Evolutionary conservation across 2,329 filamentous ascomycete genomes (phyloP), one percentile per base, ranked within the genome.

Genomic region (Pseudofabraea citricarpa): DNA sequence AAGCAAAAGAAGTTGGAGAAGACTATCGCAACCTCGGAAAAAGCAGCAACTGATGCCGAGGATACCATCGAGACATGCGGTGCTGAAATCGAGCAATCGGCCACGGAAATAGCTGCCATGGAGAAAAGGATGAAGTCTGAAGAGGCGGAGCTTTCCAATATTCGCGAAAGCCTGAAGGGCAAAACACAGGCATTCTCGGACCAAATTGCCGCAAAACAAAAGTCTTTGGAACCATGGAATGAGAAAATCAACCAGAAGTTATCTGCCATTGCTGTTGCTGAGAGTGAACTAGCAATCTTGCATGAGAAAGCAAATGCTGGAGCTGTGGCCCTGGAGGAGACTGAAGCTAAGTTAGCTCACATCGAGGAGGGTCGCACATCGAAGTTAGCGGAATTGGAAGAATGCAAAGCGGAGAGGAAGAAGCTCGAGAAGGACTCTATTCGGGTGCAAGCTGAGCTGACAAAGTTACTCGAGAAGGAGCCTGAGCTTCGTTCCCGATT

Each of bases 1-100:
- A 98, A 98, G 70, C 84, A 87, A 56, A 95, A 93, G 71, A 98
- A 98, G 68, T 76, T 95, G 12, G 89, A 97, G 53, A 97, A 95
- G 69, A 79, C 85, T 0, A 87, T 93, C 48, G 74, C 81, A 43
- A 85, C 83, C 36, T 88, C 87, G 47, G 87, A 87, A 50, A 82
- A 84, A 45, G 81, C 85, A 5, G 78, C 81, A 1, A 75, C 78
- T 1, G 89, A 94, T 55, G 86, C 90, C 3, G 77, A 83, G 27
- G 83, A 85, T 49, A 80, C 88, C 7, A 85, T 93, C 9, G 81
- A 87, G 59, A 84, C 90, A 53, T 90, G 87, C 56, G 70, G 74
- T 6, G 75, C 83, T 45, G 90, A 96, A 52, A 86, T 97, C 33
- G 80, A 88, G 59, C 82, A 79, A 3, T 84, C 88, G 47, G 74